phyloP scores from a whole-genome alignment of 2,329 filamentous ascomycete species.

The Phyllosticta citribraziliensis region DNA sequence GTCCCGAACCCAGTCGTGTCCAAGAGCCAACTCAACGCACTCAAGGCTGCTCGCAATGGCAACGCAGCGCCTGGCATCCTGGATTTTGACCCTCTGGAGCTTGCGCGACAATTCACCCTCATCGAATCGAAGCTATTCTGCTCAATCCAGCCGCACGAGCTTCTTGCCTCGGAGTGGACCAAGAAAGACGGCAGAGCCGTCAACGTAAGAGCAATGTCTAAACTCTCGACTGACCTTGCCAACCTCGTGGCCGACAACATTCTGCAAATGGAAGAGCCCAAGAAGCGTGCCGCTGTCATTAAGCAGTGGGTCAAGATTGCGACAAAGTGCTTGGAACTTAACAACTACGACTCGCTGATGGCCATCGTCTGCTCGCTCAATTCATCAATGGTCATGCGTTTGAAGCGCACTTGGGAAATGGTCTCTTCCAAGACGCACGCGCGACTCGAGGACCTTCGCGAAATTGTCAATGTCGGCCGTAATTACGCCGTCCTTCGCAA shows the following conservation, averaged over 20 bases:
- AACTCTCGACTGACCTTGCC: conserved; percentile 81
- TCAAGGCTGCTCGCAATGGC: conserved; percentile 66
- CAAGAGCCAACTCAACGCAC: conserved; percentile 63
- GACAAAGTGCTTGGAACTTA: conserved; percentile 72
- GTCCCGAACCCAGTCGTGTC: conserved; percentile 60
- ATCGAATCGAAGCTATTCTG: conserved; percentile 90
- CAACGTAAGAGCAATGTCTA: conserved; percentile 91
- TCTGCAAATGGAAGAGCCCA: conserved; percentile 75
- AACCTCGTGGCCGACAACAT: conserved; percentile 92
- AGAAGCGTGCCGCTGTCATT: conserved; percentile 81
- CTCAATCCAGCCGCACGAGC: conserved; percentile 81
- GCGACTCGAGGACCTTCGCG: conserved; percentile 66
- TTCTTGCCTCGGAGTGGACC: conserved; percentile 87
- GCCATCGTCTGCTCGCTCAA: conserved; percentile 92
- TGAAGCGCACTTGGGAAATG: conserved; percentile 86
- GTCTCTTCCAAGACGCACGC: conserved; percentile 77
- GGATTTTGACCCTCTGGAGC: conserved; percentile 83
- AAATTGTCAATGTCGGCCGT: conserved; percentile 78
- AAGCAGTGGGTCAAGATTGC: conserved; percentile 99
- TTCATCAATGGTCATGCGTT: conserved; percentile 77
- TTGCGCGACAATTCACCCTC: conserved; percentile 85
- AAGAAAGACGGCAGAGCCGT: conserved; percentile 74
- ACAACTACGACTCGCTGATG: conserved; percentile 96
- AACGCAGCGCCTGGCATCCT: conserved; percentile 63
- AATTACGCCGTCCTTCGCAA: conserved; percentile 84